These are phyloP conservation scores for Alloteropsis angusta DNA, from an alignment of 202 grass and related monocot species.

Conservation along the genomic window DNA sequence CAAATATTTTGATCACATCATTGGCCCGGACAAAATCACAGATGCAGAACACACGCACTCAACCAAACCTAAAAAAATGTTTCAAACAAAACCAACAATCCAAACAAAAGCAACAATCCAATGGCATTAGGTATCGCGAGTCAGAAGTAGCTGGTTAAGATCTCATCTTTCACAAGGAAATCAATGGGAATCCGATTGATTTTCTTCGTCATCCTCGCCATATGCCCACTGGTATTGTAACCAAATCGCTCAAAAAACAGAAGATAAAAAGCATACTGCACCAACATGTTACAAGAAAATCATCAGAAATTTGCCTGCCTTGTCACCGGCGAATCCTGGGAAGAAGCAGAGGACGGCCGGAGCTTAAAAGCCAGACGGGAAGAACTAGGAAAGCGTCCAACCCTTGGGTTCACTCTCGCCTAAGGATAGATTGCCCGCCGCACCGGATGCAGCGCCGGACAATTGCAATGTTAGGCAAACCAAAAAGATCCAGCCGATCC, in stretches of 20 bases:
- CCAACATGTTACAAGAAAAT: too few species aligned
- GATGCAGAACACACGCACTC: accelerated
- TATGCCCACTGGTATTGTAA: background rate
- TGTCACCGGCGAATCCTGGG: slow-evolving; percentile 48
- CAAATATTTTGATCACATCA: slow-evolving; percentile 46
- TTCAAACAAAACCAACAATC: background rate
- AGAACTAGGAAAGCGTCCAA: slow-evolving; percentile 38
- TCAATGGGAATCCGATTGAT: slow-evolving; percentile 47
- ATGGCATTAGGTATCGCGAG: background rate
- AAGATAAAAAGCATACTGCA: too few species aligned
- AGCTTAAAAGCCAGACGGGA: slow-evolving; percentile 44
- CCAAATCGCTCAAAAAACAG: background rate
- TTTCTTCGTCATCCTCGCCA: slow-evolving; percentile 30
- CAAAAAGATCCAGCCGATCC: background rate
- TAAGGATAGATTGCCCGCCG: slow-evolving; percentile 53
- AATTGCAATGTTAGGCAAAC: slow-evolving; percentile 52
- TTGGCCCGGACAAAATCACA: background rate
- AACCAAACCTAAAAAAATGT: background rate
- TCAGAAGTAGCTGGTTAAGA: slow-evolving; percentile 62
- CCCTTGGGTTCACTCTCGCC: slow-evolving; percentile 29
- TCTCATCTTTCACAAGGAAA: slow-evolving; percentile 35
- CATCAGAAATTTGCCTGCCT: slow-evolving; percentile 19
- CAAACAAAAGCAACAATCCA: background rate
- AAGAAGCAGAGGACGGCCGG: slow-evolving; percentile 25
- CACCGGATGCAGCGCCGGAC: slow-evolving; percentile 28